Evolutionary conservation across 2,329 filamentous ascomycete genomes (phyloP).

Genomic region (Botrytis aclada): DNA sequence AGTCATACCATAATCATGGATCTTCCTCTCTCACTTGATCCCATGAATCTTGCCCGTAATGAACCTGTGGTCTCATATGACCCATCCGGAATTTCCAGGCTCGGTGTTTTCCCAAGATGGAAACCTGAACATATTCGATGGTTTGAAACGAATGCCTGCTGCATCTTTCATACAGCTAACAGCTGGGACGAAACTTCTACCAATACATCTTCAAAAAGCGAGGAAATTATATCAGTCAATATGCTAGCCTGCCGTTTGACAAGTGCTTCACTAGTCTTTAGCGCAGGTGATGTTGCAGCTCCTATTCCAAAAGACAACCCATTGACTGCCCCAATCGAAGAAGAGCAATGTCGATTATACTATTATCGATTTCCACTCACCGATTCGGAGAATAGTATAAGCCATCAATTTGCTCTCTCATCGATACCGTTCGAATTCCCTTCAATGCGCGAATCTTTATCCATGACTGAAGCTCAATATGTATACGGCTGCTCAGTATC

Average conservation of each 20-base stretch:
- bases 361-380: constrained; percentile 61
- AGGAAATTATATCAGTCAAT: constrained; percentile 49
- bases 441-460: constrained; percentile 50
- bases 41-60: constrained; percentile 56
- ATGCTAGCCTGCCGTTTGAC: constrained; percentile 66
- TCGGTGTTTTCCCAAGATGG: constrained; percentile 65
- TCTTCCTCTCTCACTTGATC: constrained; percentile 63
- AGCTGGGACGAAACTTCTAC: constrained; percentile 56
- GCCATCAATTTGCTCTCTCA: constrained; percentile 61
- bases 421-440: constrained; percentile 69
- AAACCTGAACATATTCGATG: constrained; percentile 56
- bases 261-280: constrained; percentile 62
- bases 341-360: constrained; percentile 67
- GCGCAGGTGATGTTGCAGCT: constrained; percentile 58
- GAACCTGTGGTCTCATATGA: constrained; percentile 60
- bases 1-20: constrained; percentile 66
- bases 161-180: constrained; percentile 71
- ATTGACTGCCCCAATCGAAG: constrained; percentile 42
- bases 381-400: constrained; percentile 42
- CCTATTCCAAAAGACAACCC: constrained; percentile 43
- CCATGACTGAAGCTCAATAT: constrained; percentile 58
- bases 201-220: constrained; percentile 25
- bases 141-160: constrained; percentile 66
- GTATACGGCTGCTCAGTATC: constrained; percentile 66
- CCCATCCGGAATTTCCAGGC: constrained; percentile 54